A percentile compares a stretch with the other conserved stretches of the same genome.
Conservation (phyloP, 805 yeast species). For the Isabelozyma rhagii region DNA sequence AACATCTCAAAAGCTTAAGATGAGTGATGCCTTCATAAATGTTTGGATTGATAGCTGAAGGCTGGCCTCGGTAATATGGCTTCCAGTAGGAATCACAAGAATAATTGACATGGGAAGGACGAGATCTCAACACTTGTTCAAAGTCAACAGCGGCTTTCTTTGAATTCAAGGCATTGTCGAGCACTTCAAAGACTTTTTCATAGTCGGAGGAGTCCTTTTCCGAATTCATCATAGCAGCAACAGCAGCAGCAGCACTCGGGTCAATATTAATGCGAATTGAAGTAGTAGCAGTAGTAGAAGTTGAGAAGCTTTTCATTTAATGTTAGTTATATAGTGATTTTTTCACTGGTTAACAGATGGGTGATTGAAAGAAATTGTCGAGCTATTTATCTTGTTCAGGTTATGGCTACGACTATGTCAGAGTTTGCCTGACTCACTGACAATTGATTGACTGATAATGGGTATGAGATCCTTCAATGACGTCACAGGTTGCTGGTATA, state of each 20-base stretch:
- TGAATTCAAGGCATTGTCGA: not conserved
- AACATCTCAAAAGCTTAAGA: slow-evolving; percentile 19
- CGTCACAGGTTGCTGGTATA: no score
- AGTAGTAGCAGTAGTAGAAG: not conserved
- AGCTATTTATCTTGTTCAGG: no score
- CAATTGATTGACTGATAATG: no score
- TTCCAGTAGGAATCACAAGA: not conserved
- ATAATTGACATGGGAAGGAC: not conserved
- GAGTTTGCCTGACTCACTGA: no score
- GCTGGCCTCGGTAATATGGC: not conserved
- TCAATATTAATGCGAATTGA: not conserved
- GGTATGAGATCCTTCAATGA: no score
- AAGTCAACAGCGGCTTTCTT: not conserved
- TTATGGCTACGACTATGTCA: no score
- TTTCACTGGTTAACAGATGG: no score
- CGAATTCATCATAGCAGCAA: not conserved
- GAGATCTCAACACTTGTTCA: not conserved
- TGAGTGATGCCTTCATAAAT: slow-evolving; percentile 14
- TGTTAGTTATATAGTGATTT: no score
- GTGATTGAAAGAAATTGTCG: no score
- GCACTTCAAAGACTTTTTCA: not conserved
- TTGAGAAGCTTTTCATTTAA: no score
- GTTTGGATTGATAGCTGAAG: slow-evolving; percentile 3
- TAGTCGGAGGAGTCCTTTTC: no score
- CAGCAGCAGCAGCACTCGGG: not conserved